Evolutionary conservation across 2,329 filamentous ascomycete genomes (phyloP).

Genomic region (Penicillium aurantiogriseum): DNA sequence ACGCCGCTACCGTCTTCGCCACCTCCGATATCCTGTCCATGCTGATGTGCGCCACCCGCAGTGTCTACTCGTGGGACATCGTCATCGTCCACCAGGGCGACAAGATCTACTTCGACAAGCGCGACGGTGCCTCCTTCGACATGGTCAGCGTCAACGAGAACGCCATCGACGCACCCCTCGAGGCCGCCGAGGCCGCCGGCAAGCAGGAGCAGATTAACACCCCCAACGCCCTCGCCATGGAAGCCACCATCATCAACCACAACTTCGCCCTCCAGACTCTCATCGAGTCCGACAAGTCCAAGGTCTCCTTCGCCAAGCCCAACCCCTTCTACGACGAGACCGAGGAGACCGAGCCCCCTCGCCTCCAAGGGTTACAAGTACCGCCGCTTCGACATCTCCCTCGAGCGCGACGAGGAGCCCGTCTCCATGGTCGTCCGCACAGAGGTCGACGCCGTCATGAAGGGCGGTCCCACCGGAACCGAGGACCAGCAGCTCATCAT

Average conservation of each 20-base stretch:
- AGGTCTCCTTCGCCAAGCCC: slow-evolving; percentile 79
- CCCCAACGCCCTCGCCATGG: slow-evolving; percentile 85
- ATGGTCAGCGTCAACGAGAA: slow-evolving; percentile 99
- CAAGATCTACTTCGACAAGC: slow-evolving; percentile 99
- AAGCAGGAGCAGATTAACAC: slow-evolving; percentile 95
- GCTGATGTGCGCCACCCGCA: slow-evolving; percentile 97
- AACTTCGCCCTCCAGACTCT: slow-evolving; percentile 98
- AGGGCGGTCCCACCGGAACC: slow-evolving; percentile 79
- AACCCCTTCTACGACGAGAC: slow-evolving; percentile 97
- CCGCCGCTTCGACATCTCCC: slow-evolving; percentile 90
- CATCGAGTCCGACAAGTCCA: slow-evolving; percentile 71
- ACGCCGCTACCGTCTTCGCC: slow-evolving; percentile 94
- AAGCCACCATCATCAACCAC: slow-evolving; percentile 99
- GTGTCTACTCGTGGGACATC: slow-evolving; percentile 97
- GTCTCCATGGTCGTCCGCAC: slow-evolving; percentile 91
- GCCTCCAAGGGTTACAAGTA: slow-evolving; percentile 99
- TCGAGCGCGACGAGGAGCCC: slow-evolving; percentile 86
- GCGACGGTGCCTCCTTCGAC: slow-evolving; percentile 88
- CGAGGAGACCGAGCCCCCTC: slow-evolving; percentile 89
- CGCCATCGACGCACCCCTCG: slow-evolving; percentile 88
- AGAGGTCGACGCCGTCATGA: slow-evolving; percentile 91
- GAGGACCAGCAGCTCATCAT: slow-evolving; percentile 89
- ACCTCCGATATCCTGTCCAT: slow-evolving; percentile 97
- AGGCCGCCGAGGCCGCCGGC: slow-evolving; percentile 66
- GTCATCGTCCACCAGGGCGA: slow-evolving; percentile 88